phyloP scores from a whole-genome alignment of 2,329 filamentous ascomycete species.

The Penicillium sp. region DNA sequence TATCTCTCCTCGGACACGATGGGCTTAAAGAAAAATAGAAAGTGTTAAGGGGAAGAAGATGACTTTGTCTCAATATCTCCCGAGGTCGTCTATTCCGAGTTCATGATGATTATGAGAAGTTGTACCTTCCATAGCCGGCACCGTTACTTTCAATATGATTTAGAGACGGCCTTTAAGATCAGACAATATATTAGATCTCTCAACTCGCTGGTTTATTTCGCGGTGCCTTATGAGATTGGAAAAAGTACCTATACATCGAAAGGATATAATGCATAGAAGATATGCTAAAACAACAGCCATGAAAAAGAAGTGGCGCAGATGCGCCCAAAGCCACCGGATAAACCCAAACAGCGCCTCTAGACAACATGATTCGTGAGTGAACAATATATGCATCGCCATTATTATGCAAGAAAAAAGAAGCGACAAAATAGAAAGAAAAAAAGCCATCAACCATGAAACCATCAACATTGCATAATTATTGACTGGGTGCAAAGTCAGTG shows the following conservation, averaged over 20 bases:
- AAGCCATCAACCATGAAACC: conserved; percentile 5
- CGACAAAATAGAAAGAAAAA: neutral
- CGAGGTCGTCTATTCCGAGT: too few species aligned
- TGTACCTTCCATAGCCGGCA: too few species aligned
- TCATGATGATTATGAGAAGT: too few species aligned
- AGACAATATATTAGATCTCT: too few species aligned
- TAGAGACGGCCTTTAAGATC: too few species aligned
- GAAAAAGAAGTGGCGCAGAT: neutral
- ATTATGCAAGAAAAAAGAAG: conserved; percentile 7
- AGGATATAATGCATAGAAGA: conserved; percentile 3
- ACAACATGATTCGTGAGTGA: conserved; percentile 20
- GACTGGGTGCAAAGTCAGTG: conserved; percentile 1
- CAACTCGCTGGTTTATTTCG: neutral
- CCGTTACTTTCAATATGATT: too few species aligned
- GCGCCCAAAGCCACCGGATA: neutral
- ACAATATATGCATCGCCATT: conserved; percentile 17
- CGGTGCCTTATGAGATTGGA: neutral
- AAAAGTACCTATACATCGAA: neutral
- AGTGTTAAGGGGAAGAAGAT: too few species aligned
- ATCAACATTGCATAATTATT: conserved; percentile 2
- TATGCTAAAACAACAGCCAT: neutral
- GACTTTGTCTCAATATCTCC: too few species aligned
- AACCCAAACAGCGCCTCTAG: conserved; percentile 19
- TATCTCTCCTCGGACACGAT: too few species aligned
- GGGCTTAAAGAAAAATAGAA: too few species aligned